These are phyloP conservation scores for Coniochaeta sp. DNA, from an alignment of 2,329 filamentous ascomycete species.

Conservation along the genomic window DNA sequence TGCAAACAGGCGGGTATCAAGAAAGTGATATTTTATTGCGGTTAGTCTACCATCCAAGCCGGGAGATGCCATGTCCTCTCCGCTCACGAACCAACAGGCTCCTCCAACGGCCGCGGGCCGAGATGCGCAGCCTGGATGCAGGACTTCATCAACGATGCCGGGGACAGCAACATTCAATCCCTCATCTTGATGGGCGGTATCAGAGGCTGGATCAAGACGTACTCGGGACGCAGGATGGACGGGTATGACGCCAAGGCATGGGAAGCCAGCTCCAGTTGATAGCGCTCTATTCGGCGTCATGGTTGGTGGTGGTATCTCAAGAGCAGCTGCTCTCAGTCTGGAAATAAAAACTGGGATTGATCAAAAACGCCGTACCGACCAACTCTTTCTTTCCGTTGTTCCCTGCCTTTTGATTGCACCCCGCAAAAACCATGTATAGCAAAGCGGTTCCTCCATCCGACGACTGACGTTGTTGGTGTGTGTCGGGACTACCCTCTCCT, in stretches of 20 bases:
- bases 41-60: no score
- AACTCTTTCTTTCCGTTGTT: constrained; percentile 2
- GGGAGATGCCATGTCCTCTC: no score
- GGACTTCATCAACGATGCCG: constrained; percentile 43
- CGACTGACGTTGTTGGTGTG: constrained; percentile 18
- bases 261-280: constrained; percentile 13
- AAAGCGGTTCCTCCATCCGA: not conserved
- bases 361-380: constrained; percentile 5
- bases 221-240: constrained; percentile 39
- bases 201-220: constrained; percentile 46
- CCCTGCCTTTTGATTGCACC: not conserved
- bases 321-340: not conserved
- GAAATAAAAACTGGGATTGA: not conserved
- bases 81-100: constrained; percentile 31
- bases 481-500: constrained; percentile 17
- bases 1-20: constrained; percentile 41
- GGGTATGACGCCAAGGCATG: constrained; percentile 38
- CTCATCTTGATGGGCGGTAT: constrained; percentile 45
- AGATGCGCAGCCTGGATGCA: constrained; percentile 50
- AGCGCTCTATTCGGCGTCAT: not conserved
- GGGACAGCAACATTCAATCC: constrained; percentile 32
- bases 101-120: constrained; percentile 42
- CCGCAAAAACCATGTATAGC: not conserved
- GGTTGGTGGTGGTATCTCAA: not conserved
- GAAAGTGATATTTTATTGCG: constrained; percentile 49